Base-by-base conservation (phyloP, 148 eudicot genomes). In the Hydrangea macrophylla region DNA sequence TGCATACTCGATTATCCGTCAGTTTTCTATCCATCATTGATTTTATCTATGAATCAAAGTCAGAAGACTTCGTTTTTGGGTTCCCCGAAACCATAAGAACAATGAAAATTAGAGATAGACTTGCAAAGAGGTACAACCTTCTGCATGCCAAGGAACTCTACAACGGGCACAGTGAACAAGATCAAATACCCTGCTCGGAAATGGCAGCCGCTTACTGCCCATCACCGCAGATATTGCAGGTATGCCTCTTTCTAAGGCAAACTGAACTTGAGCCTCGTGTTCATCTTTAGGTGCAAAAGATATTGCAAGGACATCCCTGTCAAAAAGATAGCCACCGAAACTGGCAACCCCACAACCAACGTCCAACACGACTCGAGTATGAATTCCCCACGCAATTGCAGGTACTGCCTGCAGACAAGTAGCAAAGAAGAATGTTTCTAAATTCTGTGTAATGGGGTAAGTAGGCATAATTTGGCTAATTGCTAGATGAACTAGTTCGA, bases 331-430 rank as follows among this genome's bases (percentile, higher is more conserved):
- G 15, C 97, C 97, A 1, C 96, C 96, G 54, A 92, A 89, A 74
- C 96, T 92, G 3, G 97, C 97, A 44, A 92, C 96, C 26, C 97
- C 96, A 67, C 92, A 85, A 32, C 97, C 97, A 33, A 92, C 96
- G 61, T 92, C 97, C 15, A 92, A 73, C 53, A 89, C 78, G 4
- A 84, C 89, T 80, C 97, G 73, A 13, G 92, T 88, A 70, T 73
- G 96, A 74, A 78, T 88, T 27, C 95, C 95, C 90, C 96, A 89
- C 60, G 77, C 86, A 36, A 90, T 88, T 50, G 80, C 83, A 10
- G 91, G 91, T 65, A 75, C 85, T 70, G 87, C 80, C 93, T 90
- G 82, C 50, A 70, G 13, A 48, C 70, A 63, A 50, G n/a, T n/a
- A n/a, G n/a, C n/a, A n/a, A n/a, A n/a, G n/a, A n/a, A n/a, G n/a